Percentiles rank a stretch among this genome's conserved stretches.
Evolutionary conservation across 1,284 basidiomycete species (phyloP).

Genomic region (Entoloma clypeatum): DNA sequence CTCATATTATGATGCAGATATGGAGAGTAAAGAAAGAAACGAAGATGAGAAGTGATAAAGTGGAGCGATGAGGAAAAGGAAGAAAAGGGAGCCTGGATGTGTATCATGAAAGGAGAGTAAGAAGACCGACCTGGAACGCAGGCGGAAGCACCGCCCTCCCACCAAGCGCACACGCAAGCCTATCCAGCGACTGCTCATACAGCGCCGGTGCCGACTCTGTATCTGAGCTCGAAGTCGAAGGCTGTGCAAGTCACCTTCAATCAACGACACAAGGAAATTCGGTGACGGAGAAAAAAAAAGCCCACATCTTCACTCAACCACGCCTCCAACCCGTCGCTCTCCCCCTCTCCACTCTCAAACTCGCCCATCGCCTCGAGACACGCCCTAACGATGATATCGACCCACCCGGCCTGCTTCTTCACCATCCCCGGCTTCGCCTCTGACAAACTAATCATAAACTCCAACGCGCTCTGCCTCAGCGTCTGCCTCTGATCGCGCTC

Average conservation of each 20-base stretch:
- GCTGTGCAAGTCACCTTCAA: slow-evolving; percentile 35
- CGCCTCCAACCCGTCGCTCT: slow-evolving; percentile 48
- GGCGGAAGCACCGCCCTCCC: slow-evolving; percentile 68
- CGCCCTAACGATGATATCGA: slow-evolving; percentile 59
- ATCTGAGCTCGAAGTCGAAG: slow-evolving; percentile 60
- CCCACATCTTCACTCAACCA: slow-evolving; percentile 76
- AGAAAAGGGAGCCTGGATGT: neutral
- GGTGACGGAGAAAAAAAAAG: slow-evolving; percentile 19
- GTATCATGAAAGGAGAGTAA: neutral
- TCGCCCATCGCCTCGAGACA: slow-evolving; percentile 81
- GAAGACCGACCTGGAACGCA: slow-evolving; percentile 54
- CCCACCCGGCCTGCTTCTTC: slow-evolving; percentile 60
- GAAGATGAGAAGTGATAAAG: no score
- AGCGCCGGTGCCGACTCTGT: slow-evolving; percentile 65
- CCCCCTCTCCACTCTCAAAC: slow-evolving; percentile 49
- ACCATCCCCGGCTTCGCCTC: slow-evolving; percentile 69
- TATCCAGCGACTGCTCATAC: slow-evolving; percentile 76
- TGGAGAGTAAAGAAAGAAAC: no score
- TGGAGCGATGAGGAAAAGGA: neutral
- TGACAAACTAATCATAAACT: slow-evolving; percentile 73
- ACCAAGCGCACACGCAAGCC: slow-evolving; percentile 71
- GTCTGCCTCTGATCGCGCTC: slow-evolving; percentile 44
- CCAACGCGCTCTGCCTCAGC: slow-evolving; percentile 60
- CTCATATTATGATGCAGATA: no score
- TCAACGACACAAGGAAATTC: slow-evolving; percentile 3